Percentiles rank a stretch among this genome's conserved stretches.
These are phyloP conservation scores for Krasilnikovozyma curviuscula DNA, from an alignment of 768 basidiomycete species.

Conservation along the genomic window DNA sequence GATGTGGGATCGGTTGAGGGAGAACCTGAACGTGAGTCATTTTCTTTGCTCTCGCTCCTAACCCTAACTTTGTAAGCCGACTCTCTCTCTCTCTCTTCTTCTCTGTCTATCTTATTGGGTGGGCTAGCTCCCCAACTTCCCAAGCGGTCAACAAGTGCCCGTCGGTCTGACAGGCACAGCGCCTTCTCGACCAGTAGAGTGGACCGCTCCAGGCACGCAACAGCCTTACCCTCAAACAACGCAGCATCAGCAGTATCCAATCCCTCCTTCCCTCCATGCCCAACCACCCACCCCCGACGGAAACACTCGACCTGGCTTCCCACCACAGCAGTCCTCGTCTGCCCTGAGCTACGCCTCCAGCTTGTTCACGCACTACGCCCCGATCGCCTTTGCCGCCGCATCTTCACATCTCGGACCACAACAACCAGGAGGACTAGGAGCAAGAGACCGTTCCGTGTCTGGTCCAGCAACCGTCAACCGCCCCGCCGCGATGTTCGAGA, in stretches of 20 bases:
- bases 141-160: not conserved
- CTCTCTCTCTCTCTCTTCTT: not conserved
- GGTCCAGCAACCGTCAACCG: not conserved
- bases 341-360: slow-evolving; percentile 2
- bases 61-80: not conserved
- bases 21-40: slow-evolving; percentile 22
- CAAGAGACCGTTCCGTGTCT: not conserved
- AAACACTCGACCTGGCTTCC: not conserved
- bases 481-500: not conserved
- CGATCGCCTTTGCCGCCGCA: slow-evolving; percentile 1
- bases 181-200: too few species aligned
- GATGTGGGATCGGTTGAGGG: slow-evolving; percentile 22
- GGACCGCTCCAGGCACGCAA: too few species aligned
- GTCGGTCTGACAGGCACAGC: not conserved
- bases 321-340: not conserved
- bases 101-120: not conserved
- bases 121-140: not conserved
- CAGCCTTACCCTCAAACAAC: not conserved
- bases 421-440: not conserved
- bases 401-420: not conserved
- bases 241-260: not conserved
- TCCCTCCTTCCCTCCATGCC: not conserved
- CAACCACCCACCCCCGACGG: too few species aligned
- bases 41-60: not conserved
- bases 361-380: slow-evolving; percentile 5